Base-by-base conservation (phyloP, 2,329 filamentous ascomycete species). In the Fusarium humuli region DNA sequence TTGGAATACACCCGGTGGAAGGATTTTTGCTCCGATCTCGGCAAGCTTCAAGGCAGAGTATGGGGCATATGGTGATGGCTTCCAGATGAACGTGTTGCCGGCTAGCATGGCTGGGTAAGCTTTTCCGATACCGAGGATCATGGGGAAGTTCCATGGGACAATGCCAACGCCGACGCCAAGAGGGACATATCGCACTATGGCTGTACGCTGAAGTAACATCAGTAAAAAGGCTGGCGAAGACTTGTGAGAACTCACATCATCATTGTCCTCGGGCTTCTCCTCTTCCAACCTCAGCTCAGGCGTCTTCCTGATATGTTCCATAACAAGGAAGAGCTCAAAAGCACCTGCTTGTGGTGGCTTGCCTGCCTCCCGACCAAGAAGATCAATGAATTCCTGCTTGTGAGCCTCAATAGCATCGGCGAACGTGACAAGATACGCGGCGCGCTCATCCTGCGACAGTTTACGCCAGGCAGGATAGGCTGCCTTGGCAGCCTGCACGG, bases 1-100 rank as follows among this genome's bases (percentile, higher is more conserved):
- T 73, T 91, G 88, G 10, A 91, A 76, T 22, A 92, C 87, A 41
- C 89, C 90, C 0, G 86, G 85, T 2, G 88, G 88, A 71, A 91
- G 87, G 76, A 90, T 78, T 30, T 83, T 77, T 61, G 85, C 81
- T 3, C 82, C 86, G 7, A 91, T 77, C 77, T 91, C 88, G 14
- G 82, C 85, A 13, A 89, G 72, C 77, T 91, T 91, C 50, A 91
- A 79, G 4, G 81, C 79, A 1, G 82, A 83, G 78, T 89, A 90
- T 0, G 87, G 87, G 0, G 87, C 85, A 75, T 84, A 88, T 0
- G 86, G 85, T 0, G 86, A 88, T 0, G 86, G 85, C 77, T 89
- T 89, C 73, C 86, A 77, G 65, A 89, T 87, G 50, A 89, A 77
- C 7, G 79, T 77, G 73, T 88, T 88, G 7, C 87, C 87, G 0